phyloP scores from a whole-genome alignment of 139 green algal species.

The Mesotaenium endlicherianum region DNA sequence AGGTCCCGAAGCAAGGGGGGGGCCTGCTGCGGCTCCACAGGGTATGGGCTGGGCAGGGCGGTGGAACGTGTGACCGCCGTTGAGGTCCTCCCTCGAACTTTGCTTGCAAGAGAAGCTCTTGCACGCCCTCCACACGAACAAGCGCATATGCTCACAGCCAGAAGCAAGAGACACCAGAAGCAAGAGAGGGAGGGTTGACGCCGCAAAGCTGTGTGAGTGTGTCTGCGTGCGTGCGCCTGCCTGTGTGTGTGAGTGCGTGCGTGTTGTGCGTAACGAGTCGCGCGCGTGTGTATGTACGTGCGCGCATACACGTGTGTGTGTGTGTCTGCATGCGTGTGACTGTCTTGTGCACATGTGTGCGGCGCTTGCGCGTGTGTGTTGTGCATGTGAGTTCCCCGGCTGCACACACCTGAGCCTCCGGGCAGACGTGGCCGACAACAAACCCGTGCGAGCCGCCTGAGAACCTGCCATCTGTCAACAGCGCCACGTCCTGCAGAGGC shows the following conservation, averaged over 20 bases:
- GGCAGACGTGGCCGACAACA: slow-evolving; percentile 93
- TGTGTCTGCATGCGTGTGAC: neutral
- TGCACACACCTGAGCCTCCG: slow-evolving; percentile 74
- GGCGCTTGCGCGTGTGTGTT: neutral
- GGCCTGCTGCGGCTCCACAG: too few relatives aligned
- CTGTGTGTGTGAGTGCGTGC: neutral
- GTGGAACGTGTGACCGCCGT: too few relatives aligned
- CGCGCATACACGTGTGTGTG: neutral
- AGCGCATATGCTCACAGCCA: too few relatives aligned
- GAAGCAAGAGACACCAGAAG: too few relatives aligned
- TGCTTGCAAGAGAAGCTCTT: too few relatives aligned
- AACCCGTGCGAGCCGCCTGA: slow-evolving; percentile 95
- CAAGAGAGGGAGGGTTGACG: too few relatives aligned
- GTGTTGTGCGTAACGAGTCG: neutral
- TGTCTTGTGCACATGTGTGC: neutral
- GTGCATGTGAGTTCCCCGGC: neutral
- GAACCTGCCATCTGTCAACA: slow-evolving; percentile 97
- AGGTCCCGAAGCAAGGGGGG: too few relatives aligned
- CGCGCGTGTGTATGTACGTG: neutral
- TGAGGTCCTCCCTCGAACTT: too few relatives aligned
- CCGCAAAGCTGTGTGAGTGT: neutral
- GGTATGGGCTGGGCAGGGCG: too few relatives aligned
- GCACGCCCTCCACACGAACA: too few relatives aligned
- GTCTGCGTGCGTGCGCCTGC: neutral
- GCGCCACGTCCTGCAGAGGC: slow-evolving; percentile 70